Evolutionary conservation across 2,329 filamentous ascomycete genomes (phyloP), one percentile per base, ranked within the genome.

Genomic region (Aspergillus persii): DNA sequence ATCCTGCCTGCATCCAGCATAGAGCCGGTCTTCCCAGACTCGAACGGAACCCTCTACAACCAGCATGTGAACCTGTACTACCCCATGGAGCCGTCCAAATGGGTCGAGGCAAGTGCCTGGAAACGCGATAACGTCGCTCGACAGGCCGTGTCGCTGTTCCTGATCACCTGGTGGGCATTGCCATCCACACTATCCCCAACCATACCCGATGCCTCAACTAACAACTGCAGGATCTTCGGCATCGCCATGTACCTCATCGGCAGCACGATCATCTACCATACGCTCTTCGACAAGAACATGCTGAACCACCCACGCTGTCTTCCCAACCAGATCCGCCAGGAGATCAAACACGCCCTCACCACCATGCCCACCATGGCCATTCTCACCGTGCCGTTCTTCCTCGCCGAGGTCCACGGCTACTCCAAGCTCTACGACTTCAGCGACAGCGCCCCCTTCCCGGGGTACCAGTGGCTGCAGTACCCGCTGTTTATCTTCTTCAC

Each of bases 241-340:
- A 76, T 92, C 39, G 62, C 91, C 51, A 81, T 95, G 60, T 98
- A 97, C 82, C 96, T 93, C 74, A 67, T 90, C 64, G 92, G 91
- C 72, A 90, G 92, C 15, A 83, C 87, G 3, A 80, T 96, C 27
- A 95, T 92, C 36, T 98, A 96, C 77, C 69, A 89, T 71, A 88
- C 96, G 76, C 82, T 97, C 71, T 97, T 96, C 78, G 93, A 97
- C 79, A 95, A 97, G 76, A 84, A 86, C 50, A 92, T 91, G 49
- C 86, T 94, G 76, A 80, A 90, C 57, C 94, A 98, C 75, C 94
- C 94, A 33, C 93, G 93, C 72, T 97, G 92, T 77, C 88, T 97
- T 69, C 94, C 92, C 79, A 92, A 96, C 77, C 94, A 97, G 76
- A 88, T 97, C 64, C 81, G 83, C 57, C 84, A 91, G 65, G 94